phyloP scores from a whole-genome alignment of 139 green algal species.

The Picochlorum sp. region DNA sequence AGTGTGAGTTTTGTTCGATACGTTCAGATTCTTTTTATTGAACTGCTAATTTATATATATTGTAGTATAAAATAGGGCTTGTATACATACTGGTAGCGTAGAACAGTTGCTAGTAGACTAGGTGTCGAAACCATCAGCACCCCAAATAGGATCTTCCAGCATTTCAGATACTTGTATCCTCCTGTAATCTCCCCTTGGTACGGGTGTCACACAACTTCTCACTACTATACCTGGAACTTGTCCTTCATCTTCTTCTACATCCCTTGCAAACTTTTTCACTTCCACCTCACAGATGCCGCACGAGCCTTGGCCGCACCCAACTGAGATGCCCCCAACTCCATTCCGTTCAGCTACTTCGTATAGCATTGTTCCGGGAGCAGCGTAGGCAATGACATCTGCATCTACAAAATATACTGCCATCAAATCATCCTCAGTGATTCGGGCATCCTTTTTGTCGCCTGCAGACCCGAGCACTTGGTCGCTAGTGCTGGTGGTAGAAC shows the following conservation, averaged over 20 bases:
- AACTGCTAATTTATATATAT: no score
- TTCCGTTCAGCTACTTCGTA: slow-evolving; percentile 5
- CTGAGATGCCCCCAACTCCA: slow-evolving; percentile 6
- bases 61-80: no score
- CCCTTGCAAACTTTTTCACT: slow-evolving; percentile 9
- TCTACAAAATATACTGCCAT: neutral
- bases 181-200: slow-evolving; percentile 2
- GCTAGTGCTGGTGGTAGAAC: no score
- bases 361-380: neutral
- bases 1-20: no score
- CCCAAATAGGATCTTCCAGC: slow-evolving; percentile 8
- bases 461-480: no score
- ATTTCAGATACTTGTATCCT: slow-evolving; percentile 3
- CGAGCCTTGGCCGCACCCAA: slow-evolving; percentile 10
- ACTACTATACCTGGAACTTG: slow-evolving; percentile 1
- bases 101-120: no score
- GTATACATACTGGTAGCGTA: no score
- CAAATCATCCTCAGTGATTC: neutral
- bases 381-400: neutral
- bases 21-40: no score
- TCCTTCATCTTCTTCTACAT: neutral
- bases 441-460: no score
- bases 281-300: slow-evolving; percentile 25
- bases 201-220: neutral
- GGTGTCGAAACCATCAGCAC: slow-evolving; percentile 9